Base-by-base conservation (phyloP, 129 eudicot species). In the Escallonia rubra region DNA sequence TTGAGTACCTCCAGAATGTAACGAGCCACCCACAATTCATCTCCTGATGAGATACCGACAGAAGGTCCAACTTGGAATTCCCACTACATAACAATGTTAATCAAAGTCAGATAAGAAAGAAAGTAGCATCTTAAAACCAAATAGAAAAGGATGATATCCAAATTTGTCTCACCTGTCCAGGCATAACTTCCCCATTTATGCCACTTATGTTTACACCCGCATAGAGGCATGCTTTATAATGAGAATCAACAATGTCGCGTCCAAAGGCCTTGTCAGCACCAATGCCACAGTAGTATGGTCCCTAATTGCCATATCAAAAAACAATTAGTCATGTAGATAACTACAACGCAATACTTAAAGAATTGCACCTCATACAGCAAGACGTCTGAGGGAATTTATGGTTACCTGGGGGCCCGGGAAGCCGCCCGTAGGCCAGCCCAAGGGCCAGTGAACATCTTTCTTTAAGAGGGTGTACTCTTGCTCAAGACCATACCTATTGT, bases 11-110 rank as follows among this genome's bases (percentile, higher is more conserved):
- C 98, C 60, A 92, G 80, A 61, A 92, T 86, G 85, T 92, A 92
- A 67, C 98, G 96, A 70, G 98, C 91, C 3, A 89, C 85, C 98
- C 98, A 92, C 63, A 92, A 13, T 60, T 92, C 89, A 72, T 92
- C 98, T 12, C 87, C 96, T 5, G 98, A 96, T 39, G 90, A 82
- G 78, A 92, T 88, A 12, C 98, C 98, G 47, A 86, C 96, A 45
- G 96, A 23, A 8, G 96, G 98, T 59, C 98, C 98, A 9, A 92
- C 98, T 81, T 92, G 98, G 54, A 83, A 92, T 50, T 92, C 98
- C 98, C 98, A 92, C 96, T 92, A 80, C 43, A 60, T 10, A 57
- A 41, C 46, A 54, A 54, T 54, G 34, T 11, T 11, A 54, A 54
- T 54, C 34, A 16, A 13, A 54, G 6, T 54, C n/a, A 12, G 14